Base-by-base conservation (phyloP, 2,329 filamentous ascomycete genomes). In the Aplosporella prunicola region DNA sequence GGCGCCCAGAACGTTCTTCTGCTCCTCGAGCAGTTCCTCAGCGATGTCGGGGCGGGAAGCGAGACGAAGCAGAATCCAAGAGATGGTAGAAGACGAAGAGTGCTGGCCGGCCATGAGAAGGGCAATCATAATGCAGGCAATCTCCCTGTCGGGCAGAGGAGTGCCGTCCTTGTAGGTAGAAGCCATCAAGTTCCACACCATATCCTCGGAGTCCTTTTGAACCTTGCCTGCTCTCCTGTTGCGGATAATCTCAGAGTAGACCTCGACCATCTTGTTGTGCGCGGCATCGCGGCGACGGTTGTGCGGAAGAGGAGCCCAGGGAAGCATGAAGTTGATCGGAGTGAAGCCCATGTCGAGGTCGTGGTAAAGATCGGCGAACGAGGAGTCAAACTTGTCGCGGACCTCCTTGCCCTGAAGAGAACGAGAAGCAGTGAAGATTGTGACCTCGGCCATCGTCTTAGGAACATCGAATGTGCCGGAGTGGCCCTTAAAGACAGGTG, bases 61-160 rank as follows among this genome's bases (percentile, higher is more conserved):
- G 24, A 93, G 75, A 47, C 80, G 81, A 26, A 93, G 72, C 58
- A 91, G 72, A 51, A 93, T 87, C 84, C 86, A 93, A 25, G 84
- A 76, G 51, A 77, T 80, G 25, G 83, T 88, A 14, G 84, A 86
- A 4, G 85, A 85, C 2, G 84, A 89, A 2, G 82, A 89, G 66
- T 93, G 86, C 58, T 93, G 86, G 39, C 86, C 86, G 42, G 84
- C 86, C 85, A 93, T 93, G 44, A 93, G 76, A 15, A 93, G 72
- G 5, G 85, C 85, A 60, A 93, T 93, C 83, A 93, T 89, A 75
- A 93, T 89, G 63, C 91, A 82, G 15, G 86, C 85, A 41, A 93
- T 74, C 60, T 93, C 85, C 51, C 81, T 72, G 54, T 93, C 86
- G 11, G 86, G 81, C n/a, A 93, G 71, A 5, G 69, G 69, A 25